Evolutionary conservation across 345 rosid species (phyloP), one percentile per base, ranked within the genome.

Genomic region (Pelargonium nanum): DNA sequence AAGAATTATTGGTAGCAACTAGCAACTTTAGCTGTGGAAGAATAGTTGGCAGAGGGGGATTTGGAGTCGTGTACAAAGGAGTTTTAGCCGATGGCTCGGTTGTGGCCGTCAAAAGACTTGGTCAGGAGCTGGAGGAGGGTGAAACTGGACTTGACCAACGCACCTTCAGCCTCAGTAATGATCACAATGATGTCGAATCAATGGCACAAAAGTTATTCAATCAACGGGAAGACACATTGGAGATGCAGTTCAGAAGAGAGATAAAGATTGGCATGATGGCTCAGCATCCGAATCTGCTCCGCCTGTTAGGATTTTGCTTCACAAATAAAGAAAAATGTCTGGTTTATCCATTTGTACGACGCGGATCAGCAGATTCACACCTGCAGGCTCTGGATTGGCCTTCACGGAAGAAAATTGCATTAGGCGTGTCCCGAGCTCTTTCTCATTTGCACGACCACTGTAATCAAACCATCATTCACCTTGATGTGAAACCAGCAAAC

Each of bases 341-440:
- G 10, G 48, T 66, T 5, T 66, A 34, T 54, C 70, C 64, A 6
- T 53, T 28, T 19, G 59, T 51, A 3, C 32, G 7, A 28, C 7
- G 7, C 32, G 32, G 32, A 7, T 28, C 32, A 3, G 32, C 12
- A 0, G 53, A 2, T 19, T 48, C 58, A 1, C 59, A 53, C 8
- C 25, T 52, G 2, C 64, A 28, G 32, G 32, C 52, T 0, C 59
- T 53, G 50, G 61, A 59, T 52, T 19, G 54, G 64, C 53, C n/a
- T 8, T n/a, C n/a, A n/a, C 53, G 45, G 19, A 19, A 21, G 26
- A n/a, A 32, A 20, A 32, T 66, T 21, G 58, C 63, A 3, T 5
- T 23, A 8, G 70, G 64, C 52, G 34, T 17, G 10, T 63, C 70
- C 4, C 51, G 70, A 53, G 64, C 58, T 19, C 58, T 66, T 5